Percentiles rank a stretch among this genome's conserved stretches.
These are phyloP conservation scores for Xylogone sp. DNA, from an alignment of 2,329 filamentous ascomycete species.

Conservation along the genomic window DNA sequence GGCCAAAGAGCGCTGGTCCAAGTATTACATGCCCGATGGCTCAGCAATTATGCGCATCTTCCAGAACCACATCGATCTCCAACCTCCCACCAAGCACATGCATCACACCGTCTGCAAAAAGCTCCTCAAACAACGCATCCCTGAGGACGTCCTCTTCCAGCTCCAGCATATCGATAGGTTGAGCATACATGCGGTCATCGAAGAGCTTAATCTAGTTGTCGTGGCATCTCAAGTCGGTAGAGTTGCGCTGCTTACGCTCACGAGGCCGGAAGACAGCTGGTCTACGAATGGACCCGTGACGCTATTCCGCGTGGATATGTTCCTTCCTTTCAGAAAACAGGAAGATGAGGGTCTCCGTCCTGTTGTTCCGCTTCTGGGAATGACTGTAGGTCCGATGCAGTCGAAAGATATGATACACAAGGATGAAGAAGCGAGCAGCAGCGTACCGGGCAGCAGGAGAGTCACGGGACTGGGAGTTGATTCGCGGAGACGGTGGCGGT, in stretches of 20 bases:
- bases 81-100: constrained; percentile 6
- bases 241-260: constrained; percentile 59
- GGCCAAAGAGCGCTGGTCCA: neutral
- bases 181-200: constrained; percentile 61
- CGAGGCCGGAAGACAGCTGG: constrained; percentile 33
- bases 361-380: constrained; percentile 56
- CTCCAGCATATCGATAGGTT: constrained; percentile 43
- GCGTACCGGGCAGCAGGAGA: constrained; percentile 3
- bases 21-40: neutral
- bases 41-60: constrained; percentile 12
- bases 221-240: constrained; percentile 64
- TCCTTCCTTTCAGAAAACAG: constrained; percentile 39
- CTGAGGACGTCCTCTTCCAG: constrained; percentile 15
- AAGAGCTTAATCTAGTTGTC: constrained; percentile 66
- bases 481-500: constrained; percentile 50
- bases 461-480: constrained; percentile 16
- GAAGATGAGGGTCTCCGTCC: constrained; percentile 28
- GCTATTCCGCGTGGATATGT: constrained; percentile 48
- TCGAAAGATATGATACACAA: constrained; percentile 1
- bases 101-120: constrained; percentile 14
- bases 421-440: constrained; percentile 5
- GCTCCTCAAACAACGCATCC: constrained; percentile 6
- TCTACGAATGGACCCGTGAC: constrained; percentile 7
- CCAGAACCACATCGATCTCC: constrained; percentile 12
- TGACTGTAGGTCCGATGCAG: constrained; percentile 56